Conservation (phyloP, 169 alveolate species). For the Plasmodium sp. region DNA sequence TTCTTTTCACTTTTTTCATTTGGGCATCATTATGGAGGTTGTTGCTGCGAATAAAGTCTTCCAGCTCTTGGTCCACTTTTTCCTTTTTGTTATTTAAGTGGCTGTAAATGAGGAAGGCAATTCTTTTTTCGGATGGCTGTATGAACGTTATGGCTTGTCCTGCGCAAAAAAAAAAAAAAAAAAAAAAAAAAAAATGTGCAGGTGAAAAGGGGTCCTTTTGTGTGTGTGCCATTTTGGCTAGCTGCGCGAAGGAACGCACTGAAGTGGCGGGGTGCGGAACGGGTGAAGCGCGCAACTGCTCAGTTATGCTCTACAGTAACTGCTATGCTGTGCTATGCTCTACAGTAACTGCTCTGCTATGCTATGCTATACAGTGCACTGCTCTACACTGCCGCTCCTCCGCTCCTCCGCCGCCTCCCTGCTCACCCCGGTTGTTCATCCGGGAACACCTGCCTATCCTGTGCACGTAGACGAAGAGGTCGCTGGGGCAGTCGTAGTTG, state of each 20-base stretch:
- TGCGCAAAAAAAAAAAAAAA: not conserved
- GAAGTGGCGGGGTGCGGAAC: not conserved
- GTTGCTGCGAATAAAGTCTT: conserved; percentile 21
- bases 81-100: conserved; percentile 40
- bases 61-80: conserved; percentile 34
- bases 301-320: too few species aligned
- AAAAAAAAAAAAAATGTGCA: conserved; percentile 6
- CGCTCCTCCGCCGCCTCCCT: not conserved
- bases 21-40: conserved; percentile 29
- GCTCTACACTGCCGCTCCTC: not conserved
- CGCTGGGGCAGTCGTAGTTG: conserved; percentile 98
- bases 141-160: conserved; percentile 70
- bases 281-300: not conserved
- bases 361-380: too few species aligned
- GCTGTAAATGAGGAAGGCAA: conserved; percentile 52
- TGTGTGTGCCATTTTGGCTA: not conserved
- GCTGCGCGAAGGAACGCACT: not conserved
- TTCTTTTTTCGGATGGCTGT: conserved; percentile 59
- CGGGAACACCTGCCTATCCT: conserved; percentile 90
- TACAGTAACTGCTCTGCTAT: too few species aligned
- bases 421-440: conserved; percentile 64
- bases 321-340: too few species aligned
- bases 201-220: not conserved
- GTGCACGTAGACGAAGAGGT: conserved; percentile 97
- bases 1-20: conserved; percentile 42